These are phyloP conservation scores for Dryadomyces quercus-mongolicae DNA, from an alignment of 2,329 filamentous ascomycete species.

Conservation along the genomic window DNA sequence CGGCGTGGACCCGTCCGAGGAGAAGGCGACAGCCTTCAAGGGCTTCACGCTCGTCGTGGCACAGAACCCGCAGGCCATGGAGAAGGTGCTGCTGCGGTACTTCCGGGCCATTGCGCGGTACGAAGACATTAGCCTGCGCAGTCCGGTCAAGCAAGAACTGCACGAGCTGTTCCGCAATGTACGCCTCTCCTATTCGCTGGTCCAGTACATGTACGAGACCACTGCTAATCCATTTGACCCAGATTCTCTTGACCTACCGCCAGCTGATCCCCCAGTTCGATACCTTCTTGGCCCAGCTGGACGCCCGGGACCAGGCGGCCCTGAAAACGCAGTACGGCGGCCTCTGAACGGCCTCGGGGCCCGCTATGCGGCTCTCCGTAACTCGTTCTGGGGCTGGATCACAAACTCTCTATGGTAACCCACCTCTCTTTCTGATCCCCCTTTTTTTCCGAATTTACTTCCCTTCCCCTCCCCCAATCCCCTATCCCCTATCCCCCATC, in stretches of 20 bases:
- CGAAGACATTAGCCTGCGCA: slow-evolving; percentile 48
- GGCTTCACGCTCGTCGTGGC: slow-evolving; percentile 80
- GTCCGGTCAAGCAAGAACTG: slow-evolving; percentile 51
- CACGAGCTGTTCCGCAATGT: slow-evolving; percentile 59
- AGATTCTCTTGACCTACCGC: slow-evolving; percentile 44
- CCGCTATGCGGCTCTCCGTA: too few relatives aligned
- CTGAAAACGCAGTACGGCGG: slow-evolving; percentile 35
- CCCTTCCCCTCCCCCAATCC: too few relatives aligned
- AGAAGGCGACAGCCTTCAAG: slow-evolving; percentile 87
- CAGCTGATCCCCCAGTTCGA: slow-evolving; percentile 48
- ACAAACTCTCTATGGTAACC: too few relatives aligned
- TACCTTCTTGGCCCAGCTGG: slow-evolving; percentile 39
- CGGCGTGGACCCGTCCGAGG: slow-evolving; percentile 76
- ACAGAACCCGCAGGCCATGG: slow-evolving; percentile 84
- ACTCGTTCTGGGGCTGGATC: too few relatives aligned
- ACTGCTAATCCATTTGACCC: slow-evolving; percentile 5
- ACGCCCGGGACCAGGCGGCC: slow-evolving; percentile 34
- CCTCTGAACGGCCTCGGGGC: slow-evolving; percentile 24
- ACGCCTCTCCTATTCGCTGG: not conserved
- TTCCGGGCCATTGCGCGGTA: slow-evolving; percentile 77
- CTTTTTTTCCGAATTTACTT: too few relatives aligned
- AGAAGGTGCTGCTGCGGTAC: slow-evolving; percentile 69
- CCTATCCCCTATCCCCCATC: too few relatives aligned
- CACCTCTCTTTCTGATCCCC: too few relatives aligned
- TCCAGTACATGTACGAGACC: not conserved